These are phyloP conservation scores for Auriculariales sp. DNA, from an alignment of 768 basidiomycete species.

Conservation along the genomic window DNA sequence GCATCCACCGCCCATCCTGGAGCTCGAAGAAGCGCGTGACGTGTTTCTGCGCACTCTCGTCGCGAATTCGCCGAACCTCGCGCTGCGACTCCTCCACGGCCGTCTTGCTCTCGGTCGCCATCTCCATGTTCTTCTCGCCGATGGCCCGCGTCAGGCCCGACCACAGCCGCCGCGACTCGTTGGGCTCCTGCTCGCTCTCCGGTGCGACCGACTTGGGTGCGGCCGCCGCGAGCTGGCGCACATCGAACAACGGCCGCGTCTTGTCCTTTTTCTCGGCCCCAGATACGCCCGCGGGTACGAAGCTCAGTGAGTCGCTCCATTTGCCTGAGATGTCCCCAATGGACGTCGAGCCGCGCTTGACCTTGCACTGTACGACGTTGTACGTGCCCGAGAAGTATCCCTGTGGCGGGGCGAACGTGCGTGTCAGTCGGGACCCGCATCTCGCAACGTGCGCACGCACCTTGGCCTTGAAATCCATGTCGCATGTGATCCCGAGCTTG, in stretches of 20 bases:
- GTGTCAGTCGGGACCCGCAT: background rate
- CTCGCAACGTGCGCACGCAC: constrained; percentile 21
- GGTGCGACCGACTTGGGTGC: constrained; percentile 75
- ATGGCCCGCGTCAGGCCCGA: constrained; percentile 73
- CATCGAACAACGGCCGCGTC: constrained; percentile 77
- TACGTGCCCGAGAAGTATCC: constrained; percentile 97
- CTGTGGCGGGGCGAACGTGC: constrained; percentile 19
- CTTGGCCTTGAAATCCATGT: constrained; percentile 97
- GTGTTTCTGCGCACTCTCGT: constrained; percentile 55
- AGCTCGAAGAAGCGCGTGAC: constrained; percentile 72
- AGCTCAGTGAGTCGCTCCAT: constrained; percentile 87
- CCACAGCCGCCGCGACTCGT: constrained; percentile 91
- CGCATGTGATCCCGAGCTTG: constrained; percentile 54
- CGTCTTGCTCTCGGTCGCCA: constrained; percentile 80
- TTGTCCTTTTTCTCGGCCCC: constrained; percentile 35
- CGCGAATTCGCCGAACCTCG: constrained; percentile 57
- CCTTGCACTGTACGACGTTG: constrained; percentile 73
- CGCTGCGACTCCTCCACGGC: constrained; percentile 86
- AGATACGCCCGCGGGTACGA: constrained; percentile 19
- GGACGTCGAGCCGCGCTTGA: constrained; percentile 48
- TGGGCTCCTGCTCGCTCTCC: constrained; percentile 74
- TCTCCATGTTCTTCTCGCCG: constrained; percentile 78
- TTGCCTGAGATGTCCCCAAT: constrained; percentile 79
- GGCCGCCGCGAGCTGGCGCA: constrained; percentile 48
- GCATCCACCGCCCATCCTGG: constrained; percentile 66